Conservation (phyloP, 139 green algal species). For the Coccomyxa sp. region DNA sequence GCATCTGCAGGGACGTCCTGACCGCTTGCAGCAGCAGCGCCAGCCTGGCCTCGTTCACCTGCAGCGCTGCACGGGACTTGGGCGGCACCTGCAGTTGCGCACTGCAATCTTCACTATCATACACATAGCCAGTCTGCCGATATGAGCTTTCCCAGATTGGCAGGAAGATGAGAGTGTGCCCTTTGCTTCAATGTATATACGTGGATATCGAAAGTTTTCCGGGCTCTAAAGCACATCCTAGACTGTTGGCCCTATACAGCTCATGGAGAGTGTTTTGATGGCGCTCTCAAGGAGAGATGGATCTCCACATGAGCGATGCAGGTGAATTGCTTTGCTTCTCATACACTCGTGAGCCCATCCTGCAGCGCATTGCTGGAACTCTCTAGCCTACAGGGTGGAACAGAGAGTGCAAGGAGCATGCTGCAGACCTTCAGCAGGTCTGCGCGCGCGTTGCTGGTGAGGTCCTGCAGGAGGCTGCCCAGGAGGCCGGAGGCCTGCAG, state of each 20-base stretch:
- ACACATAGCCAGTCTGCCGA: neutral
- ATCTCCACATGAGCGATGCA: neutral
- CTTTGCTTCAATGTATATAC: neutral
- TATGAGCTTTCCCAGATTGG: neutral
- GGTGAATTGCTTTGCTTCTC: neutral
- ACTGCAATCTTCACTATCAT: neutral
- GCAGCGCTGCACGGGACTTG: constrained; percentile 13
- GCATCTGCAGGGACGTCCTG: constrained; percentile 20
- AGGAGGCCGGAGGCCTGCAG: constrained; percentile 42
- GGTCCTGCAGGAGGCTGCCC: constrained; percentile 41
- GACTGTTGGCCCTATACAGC: no score
- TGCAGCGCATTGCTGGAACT: neutral
- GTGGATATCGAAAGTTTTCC: neutral
- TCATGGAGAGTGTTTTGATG: neutral
- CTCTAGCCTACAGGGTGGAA: neutral
- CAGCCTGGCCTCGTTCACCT: constrained; percentile 58
- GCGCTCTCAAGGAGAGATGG: neutral
- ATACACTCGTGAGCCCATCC: neutral
- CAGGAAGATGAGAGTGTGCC: neutral
- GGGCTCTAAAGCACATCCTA: no score
- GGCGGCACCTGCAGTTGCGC: constrained; percentile 11
- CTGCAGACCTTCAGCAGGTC: constrained; percentile 20
- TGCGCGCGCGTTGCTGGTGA: constrained; percentile 15
- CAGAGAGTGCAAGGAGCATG: neutral
- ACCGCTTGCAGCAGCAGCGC: constrained; percentile 56